A percentile compares a stretch with the other conserved stretches of the same genome.
phyloP scores from a whole-genome alignment of 306 rosid genomes.

The Urtica urens region DNA sequence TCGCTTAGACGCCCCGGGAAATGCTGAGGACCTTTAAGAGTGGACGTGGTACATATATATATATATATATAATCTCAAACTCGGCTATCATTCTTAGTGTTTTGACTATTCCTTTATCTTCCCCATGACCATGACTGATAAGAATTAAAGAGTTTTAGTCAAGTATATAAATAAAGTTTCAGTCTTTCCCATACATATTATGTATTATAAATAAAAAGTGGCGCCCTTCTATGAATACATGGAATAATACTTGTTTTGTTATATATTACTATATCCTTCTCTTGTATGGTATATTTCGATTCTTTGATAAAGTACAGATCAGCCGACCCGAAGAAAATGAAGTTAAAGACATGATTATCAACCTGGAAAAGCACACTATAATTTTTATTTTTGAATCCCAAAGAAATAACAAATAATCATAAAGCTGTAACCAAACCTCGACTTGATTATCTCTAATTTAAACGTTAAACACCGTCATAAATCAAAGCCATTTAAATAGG shows the following conservation, averaged over 20 bases:
- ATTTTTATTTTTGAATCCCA: neutral
- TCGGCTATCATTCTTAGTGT: too few species aligned
- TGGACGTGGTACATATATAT: neutral
- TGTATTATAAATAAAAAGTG: conserved; percentile 5
- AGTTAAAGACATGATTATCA: too few species aligned
- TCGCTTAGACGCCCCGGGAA: neutral
- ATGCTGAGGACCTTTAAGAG: conserved; percentile 2
- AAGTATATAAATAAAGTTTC: neutral
- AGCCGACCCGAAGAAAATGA: too few species aligned
- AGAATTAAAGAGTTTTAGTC: conserved; percentile 12
- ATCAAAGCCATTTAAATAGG: conserved; percentile 29
- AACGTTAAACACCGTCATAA: neutral
- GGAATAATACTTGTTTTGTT: too few species aligned
- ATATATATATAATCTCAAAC: too few species aligned
- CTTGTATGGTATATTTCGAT: too few species aligned
- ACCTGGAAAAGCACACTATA: neutral
- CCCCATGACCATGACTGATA: too few species aligned
- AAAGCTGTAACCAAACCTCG: neutral
- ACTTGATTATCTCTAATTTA: neutral
- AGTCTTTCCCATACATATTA: conserved; percentile 5
- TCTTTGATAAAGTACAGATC: too few species aligned
- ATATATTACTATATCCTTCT: too few species aligned
- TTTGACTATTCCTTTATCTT: neutral
- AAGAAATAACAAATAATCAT: neutral
- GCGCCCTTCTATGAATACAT: neutral